Percentiles rank a stretch among this genome's conserved stretches.
These are phyloP conservation scores for Zoysia pacifica DNA, from an alignment of 176 grass and related monocot species.

Conservation along the genomic window DNA sequence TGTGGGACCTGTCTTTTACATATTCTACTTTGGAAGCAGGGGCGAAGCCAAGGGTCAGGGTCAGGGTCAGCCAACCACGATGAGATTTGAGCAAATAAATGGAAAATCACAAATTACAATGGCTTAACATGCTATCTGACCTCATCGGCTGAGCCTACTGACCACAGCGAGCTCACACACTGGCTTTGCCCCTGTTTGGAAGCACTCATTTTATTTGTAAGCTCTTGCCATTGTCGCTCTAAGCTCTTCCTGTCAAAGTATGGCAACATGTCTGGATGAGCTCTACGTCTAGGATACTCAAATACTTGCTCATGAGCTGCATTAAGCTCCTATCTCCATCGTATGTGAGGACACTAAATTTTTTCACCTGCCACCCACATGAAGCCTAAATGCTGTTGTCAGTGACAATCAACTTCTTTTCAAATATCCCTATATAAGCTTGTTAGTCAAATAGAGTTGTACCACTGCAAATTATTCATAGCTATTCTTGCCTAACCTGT, in stretches of 20 bases:
- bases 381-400: background rate
- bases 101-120: too few species aligned
- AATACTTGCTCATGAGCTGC: background rate
- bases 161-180: too few species aligned
- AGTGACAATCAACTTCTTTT: background rate
- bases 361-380: constrained; percentile 15
- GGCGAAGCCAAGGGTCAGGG: too few species aligned
- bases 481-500: background rate
- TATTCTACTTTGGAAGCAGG: background rate
- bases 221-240: background rate
- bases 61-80: too few species aligned
- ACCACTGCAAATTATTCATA: background rate
- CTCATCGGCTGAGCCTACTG: too few species aligned
- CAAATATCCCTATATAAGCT: constrained; percentile 3
- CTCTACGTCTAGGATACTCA: background rate
- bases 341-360: background rate
- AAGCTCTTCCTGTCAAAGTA: constrained; percentile 11
- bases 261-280: constrained; percentile 1
- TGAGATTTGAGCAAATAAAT: too few species aligned
- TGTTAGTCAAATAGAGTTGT: constrained; percentile 8
- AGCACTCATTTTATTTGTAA: background rate
- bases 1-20: constrained; percentile 2
- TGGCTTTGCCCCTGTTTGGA: background rate
- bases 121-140: too few species aligned
- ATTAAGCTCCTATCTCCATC: background rate